These are phyloP conservation scores for Pichia sp. DNA, from an alignment of 1,139 yeast species.

Conservation along the genomic window DNA sequence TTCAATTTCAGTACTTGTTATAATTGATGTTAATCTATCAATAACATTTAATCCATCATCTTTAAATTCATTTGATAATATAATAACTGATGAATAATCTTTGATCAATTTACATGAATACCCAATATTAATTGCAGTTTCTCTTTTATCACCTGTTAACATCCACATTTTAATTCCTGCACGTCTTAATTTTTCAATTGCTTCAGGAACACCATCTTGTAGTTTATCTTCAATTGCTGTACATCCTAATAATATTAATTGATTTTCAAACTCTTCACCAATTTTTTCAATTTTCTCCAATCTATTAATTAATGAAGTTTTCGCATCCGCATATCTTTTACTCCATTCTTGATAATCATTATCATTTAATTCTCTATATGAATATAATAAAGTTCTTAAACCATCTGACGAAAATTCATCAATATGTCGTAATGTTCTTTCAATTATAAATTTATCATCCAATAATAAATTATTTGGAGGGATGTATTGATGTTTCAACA, in stretches of 20 bases:
- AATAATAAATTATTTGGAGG: slow-evolving; percentile 58
- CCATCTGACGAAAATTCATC: slow-evolving; percentile 96
- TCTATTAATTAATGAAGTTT: slow-evolving; percentile 67
- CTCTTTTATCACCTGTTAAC: slow-evolving; percentile 96
- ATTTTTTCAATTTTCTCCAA: slow-evolving; percentile 58
- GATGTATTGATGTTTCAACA: slow-evolving; percentile 30
- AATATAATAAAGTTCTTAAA: slow-evolving; percentile 77
- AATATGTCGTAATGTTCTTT: slow-evolving; percentile 79
- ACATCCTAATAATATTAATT: slow-evolving; percentile 73
- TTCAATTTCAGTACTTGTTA: slow-evolving; percentile 55
- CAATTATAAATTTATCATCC: slow-evolving; percentile 76
- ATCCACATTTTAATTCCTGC: slow-evolving; percentile 97
- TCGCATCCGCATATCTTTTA: slow-evolving; percentile 61
- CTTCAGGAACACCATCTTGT: slow-evolving; percentile 92
- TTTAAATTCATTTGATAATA: slow-evolving; percentile 48
- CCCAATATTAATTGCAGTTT: slow-evolving; percentile 96
- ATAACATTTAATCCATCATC: slow-evolving; percentile 31
- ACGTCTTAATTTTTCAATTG: slow-evolving; percentile 83
- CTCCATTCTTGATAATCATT: slow-evolving; percentile 64
- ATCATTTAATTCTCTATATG: slow-evolving; percentile 63
- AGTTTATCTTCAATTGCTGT: slow-evolving; percentile 96
- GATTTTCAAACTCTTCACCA: slow-evolving; percentile 66
- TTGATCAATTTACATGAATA: slow-evolving; percentile 88
- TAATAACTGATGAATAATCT: slow-evolving; percentile 85
- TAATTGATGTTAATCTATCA: slow-evolving; percentile 43